These are phyloP conservation scores for Suhomyces sp. DNA, from an alignment of 805 yeast genomes.

Conservation along the genomic window DNA sequence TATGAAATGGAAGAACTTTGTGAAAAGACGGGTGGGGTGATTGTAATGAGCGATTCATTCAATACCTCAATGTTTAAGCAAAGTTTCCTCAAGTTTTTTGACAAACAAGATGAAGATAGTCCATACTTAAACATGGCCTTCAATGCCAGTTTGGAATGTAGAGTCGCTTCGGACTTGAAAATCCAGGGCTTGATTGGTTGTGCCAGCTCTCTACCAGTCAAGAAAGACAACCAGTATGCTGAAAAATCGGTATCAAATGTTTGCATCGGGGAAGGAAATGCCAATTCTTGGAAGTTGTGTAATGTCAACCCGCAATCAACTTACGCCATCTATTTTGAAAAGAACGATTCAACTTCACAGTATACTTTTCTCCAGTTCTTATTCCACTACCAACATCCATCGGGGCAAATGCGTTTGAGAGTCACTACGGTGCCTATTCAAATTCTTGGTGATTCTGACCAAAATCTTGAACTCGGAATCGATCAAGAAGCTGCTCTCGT, in stretches of 20 bases:
- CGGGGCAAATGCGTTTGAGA: constrained; percentile 54
- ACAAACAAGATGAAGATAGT: constrained; percentile 27
- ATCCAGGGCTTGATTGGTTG: constrained; percentile 63
- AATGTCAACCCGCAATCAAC: constrained; percentile 55
- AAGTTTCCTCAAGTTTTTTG: constrained; percentile 54
- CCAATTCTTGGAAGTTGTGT: constrained; percentile 61
- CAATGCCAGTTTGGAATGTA: constrained; percentile 59
- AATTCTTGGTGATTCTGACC: constrained; percentile 39
- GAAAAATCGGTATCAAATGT: constrained; percentile 29
- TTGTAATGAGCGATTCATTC: constrained; percentile 63
- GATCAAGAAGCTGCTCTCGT: constrained; percentile 73
- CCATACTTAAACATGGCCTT: constrained; percentile 48
- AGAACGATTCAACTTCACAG: constrained; percentile 32
- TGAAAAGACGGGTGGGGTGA: constrained; percentile 59
- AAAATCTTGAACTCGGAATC: constrained; percentile 46
- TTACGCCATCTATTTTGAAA: constrained; percentile 57
- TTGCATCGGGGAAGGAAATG: constrained; percentile 47
- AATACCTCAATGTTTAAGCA: constrained; percentile 67
- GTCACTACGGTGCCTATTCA: constrained; percentile 57
- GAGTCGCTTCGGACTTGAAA: constrained; percentile 48
- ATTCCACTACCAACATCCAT: constrained; percentile 60
- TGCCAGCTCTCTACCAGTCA: constrained; percentile 45
- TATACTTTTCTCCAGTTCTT: constrained; percentile 49
- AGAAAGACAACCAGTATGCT: constrained; percentile 22
- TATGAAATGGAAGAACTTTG: constrained; percentile 62